Evolutionary conservation across 352 stramenopile species (phyloP).

Genomic region (Globisporangium cystogenes): DNA sequence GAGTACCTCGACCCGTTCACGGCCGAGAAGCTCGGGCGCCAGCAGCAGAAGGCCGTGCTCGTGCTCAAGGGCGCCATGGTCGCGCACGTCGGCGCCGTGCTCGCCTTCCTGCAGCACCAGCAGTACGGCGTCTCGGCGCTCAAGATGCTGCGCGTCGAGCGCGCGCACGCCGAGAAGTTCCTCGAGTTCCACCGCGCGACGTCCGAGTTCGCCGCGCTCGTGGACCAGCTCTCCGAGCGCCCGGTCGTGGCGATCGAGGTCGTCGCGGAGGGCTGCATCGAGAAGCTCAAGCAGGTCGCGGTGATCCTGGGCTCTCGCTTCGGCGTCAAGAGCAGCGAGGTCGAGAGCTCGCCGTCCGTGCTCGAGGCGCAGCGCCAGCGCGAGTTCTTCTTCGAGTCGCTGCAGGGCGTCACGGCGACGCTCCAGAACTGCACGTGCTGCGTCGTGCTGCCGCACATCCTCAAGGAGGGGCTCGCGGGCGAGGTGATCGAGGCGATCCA

Average conservation of each 20-base stretch:
- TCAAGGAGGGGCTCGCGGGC: conserved; percentile 80
- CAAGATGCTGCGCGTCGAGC: conserved; percentile 63
- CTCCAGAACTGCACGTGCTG: conserved; percentile 90
- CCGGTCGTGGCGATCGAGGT: conserved; percentile 72
- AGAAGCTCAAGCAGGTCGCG: conserved; percentile 50
- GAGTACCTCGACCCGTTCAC: conserved; percentile 84
- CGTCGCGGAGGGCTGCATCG: conserved; percentile 64
- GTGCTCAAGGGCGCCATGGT: conserved; percentile 58
- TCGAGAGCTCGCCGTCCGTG: conserved; percentile 45
- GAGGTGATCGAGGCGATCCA: conserved; percentile 85
- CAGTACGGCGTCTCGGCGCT: conserved; percentile 72
- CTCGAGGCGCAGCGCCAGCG: conserved; percentile 51
- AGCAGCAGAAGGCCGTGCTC: conserved; percentile 68
- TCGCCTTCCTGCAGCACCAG: conserved; percentile 55
- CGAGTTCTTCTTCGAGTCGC: conserved; percentile 58
- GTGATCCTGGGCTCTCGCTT: conserved; percentile 38
- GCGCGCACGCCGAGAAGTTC: conserved; percentile 48
- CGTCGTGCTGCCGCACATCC: conserved; percentile 90
- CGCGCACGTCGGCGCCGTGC: conserved; percentile 34
- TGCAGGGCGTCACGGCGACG: conserved; percentile 53
- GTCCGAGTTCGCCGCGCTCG: conserved; percentile 20
- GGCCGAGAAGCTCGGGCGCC: conserved; percentile 49
- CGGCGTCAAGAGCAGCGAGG: conserved; percentile 28
- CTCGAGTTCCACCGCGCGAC: conserved; percentile 35
- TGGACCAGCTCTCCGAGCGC: conserved; percentile 30